These are phyloP conservation scores for Coprinellus micaceus DNA, from an alignment of 768 basidiomycete genomes.

Conservation along the genomic window DNA sequence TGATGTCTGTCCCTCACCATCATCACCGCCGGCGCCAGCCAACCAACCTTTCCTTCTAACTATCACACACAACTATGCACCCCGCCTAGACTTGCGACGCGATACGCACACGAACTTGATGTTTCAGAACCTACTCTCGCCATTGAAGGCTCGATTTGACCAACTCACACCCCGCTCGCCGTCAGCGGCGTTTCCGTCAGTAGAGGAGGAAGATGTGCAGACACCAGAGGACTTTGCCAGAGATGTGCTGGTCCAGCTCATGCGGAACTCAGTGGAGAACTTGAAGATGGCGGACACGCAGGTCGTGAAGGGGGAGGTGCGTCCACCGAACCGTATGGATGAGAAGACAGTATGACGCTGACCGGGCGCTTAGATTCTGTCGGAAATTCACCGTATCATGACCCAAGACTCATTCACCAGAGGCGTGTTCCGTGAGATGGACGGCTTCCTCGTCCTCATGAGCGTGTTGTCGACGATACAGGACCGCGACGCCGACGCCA, in stretches of 20 bases:
- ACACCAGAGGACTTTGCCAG: conserved; percentile 69
- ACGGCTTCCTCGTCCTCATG: conserved; percentile 75
- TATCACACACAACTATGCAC: conserved; percentile 1
- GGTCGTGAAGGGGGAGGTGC: conserved; percentile 46
- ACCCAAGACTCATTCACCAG: conserved; percentile 62
- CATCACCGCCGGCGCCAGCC: conserved; percentile 4
- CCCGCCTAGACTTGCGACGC: not conserved
- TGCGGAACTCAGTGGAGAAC: conserved; percentile 66
- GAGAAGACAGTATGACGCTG: not conserved
- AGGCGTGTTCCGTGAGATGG: conserved; percentile 76
- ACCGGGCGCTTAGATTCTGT: conserved; percentile 43
- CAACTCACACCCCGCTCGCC: conserved; percentile 19
- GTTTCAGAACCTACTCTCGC: conserved; percentile 9
- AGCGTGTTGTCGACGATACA: conserved; percentile 63
- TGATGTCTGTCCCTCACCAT: conserved; percentile 12
- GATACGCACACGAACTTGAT: not conserved
- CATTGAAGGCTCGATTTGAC: conserved; percentile 10
- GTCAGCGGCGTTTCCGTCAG: conserved; percentile 11
- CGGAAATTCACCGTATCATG: conserved; percentile 66
- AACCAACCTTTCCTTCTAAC: not conserved
- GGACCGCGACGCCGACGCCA: conserved; percentile 19
- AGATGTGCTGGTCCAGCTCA: conserved; percentile 67
- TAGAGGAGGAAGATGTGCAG: conserved; percentile 35
- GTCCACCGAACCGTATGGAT: conserved; percentile 13
- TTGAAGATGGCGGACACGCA: conserved; percentile 53